Evolutionary conservation across 495 filamentous ascomycete genomes (phyloP), one percentile per base, ranked within the genome.

Genomic region (Xylaria palmicola): DNA sequence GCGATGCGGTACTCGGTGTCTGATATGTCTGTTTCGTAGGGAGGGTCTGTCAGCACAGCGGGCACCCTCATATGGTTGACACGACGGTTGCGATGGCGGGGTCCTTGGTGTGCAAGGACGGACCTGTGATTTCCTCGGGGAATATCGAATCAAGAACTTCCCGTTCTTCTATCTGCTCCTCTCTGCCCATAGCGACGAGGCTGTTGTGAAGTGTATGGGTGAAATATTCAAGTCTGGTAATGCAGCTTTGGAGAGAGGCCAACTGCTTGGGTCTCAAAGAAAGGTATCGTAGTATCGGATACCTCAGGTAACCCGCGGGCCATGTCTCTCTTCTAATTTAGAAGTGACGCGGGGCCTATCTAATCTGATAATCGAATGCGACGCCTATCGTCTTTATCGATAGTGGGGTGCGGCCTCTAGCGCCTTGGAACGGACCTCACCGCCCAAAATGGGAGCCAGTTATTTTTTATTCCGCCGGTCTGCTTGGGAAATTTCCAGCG

Each of bases 141-240:
- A 97, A 99, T 66, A 99, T 99, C 56, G 92, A 96, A 68, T 93
- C 91, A 64, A 98, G 90, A 56, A 98, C 93, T 73, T 97, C 94
- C 65, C 93, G 88, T 80, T 98, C 94, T 78, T 98, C 93, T 53
- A 85, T 77, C 74, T 98, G 94, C 58, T 98, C 94, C 77, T 98
- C 94, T 68, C 83, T 85, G 26, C 93, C 93, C 94, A 97, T 98
- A 9, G 64, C 85, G 56, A 60, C 57, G 17, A 32, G 27, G 15
- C 13, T 32, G 22, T 6, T n/a, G n/a, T n/a, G n/a, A n/a, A n/a
- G n/a, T n/a, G n/a, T n/a, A n/a, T n/a, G n/a, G n/a, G n/a, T n/a
- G n/a, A n/a, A n/a, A n/a, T n/a, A n/a, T n/a, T n/a, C n/a, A n/a
- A n/a, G n/a, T n/a, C n/a, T n/a, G n/a, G n/a, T n/a, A n/a, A n/a